Evolutionary conservation across 2,329 filamentous ascomycete species (phyloP), one percentile per base, ranked within the genome.

Genomic region (Exophiala viscosa): DNA sequence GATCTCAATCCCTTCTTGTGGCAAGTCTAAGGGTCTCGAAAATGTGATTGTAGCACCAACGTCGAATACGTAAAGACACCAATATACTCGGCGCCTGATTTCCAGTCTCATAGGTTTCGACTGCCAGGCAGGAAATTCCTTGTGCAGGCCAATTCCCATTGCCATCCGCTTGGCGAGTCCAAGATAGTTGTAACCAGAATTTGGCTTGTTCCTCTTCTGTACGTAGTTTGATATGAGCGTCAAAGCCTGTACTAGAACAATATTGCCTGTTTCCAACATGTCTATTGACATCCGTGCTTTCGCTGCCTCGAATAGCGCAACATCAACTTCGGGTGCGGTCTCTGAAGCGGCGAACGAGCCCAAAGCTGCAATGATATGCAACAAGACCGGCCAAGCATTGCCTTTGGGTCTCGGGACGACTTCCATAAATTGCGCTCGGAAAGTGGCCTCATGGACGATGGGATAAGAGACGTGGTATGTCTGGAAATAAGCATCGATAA

Each of bases 111-210:
- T 43, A 13, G 45, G 52, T 11, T 50, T 50, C 8, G 42, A 28
- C 14, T 47, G 35, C 55, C 55, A 58, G 10, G 44, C 46, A 2
- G 53, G 42, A 17, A 52, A 42, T 50, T 78, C 75, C n/a, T 72
- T 71, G 55, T 78, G 75, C 6, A 79, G 65, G 0, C 76, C 76
- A 3, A 79, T 60, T 0, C 75, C 73, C 49, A 77, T 70, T 8
- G 76, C 76, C 71, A 79, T 77, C 31, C 76, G 66, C 18, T 72
- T 69, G 0, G 76, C 76, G 13, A 78, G 66, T 0, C 76, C 77
- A 15, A 77, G 68, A 46, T 76, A 76, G 53, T 77, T 78, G 54
- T 75, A 78, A 1, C 75, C 74, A 0, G 74, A 74, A 54, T 79
- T 79, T 2, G 76, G 75, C 23, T 73, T 71, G 59, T 78, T 72